Base-by-base conservation (phyloP, 2,329 filamentous ascomycete species). In the Lasiodiplodia hormozganensis region DNA sequence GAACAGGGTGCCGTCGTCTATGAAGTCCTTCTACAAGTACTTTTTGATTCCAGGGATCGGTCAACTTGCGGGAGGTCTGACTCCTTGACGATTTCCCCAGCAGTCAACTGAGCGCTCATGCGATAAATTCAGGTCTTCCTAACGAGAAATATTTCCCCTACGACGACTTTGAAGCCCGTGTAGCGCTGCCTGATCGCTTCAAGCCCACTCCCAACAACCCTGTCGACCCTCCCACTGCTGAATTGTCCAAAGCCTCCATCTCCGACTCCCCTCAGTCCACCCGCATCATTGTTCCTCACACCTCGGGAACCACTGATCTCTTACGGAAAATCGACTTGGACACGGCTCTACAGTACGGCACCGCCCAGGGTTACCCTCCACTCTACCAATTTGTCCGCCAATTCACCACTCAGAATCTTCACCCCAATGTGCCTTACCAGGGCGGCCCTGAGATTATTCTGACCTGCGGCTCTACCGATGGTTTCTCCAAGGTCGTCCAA, bases 11-110 rank as follows among this genome's bases (percentile, higher is more conserved):
- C 83, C 87, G 7, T 96, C 89, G 75, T 83, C 83, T 53, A 86
- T 97, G 78, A 97, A 97, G 83, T 76, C 85, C 47, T 93, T 94
- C 79, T 97, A 97, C 84, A 93, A 93, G 80, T 97, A 92, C 81
- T 96, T 96, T 74, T 71, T 74, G 12, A 88, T 89, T 65, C 87
- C 88, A 0, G 86, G 86, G 43, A 88, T 89, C 72, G 86, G 84
- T 18, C 88, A 90, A 73, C 77, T 89, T 47, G 87, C 88, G 12
- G 87, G 87, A 74, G 87, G 87, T 86, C 77, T 58, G 21, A 73
- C 68, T 31, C 43, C 14, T 54, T 12, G 25, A 52, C 7, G 34
- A 47, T 3, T 3, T 8, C 38, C 23, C 2, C n/a, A 18, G 52
- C 31, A 31, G 34, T 25, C 14, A 2, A 28, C 18, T 14, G 23